Conservation (phyloP, 805 yeast species). For the Zygosaccharomyces rouxii region DNA sequence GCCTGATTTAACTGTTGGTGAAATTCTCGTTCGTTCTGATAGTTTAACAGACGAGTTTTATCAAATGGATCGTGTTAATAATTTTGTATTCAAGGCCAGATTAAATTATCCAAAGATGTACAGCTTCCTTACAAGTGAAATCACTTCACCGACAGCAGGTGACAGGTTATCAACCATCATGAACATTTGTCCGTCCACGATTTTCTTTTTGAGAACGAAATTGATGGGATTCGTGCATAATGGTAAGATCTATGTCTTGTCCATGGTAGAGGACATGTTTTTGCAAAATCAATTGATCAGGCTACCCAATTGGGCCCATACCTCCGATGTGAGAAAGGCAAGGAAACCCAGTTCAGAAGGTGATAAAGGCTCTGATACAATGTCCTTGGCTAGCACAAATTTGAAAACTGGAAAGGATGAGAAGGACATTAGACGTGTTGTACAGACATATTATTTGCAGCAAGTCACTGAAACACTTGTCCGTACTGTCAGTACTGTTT, state of each 20-base stretch:
- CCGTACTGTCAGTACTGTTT: slow-evolving; percentile 70
- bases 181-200: slow-evolving; percentile 27
- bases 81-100: slow-evolving; percentile 35
- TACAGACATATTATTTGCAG: slow-evolving; percentile 64
- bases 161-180: slow-evolving; percentile 29
- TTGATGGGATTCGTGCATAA: slow-evolving; percentile 80
- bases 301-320: slow-evolving; percentile 36
- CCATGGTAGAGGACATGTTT: slow-evolving; percentile 86
- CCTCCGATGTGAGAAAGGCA: slow-evolving; percentile 28
- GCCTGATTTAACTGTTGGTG: slow-evolving; percentile 80
- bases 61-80: slow-evolving; percentile 35
- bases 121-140: slow-evolving; percentile 9
- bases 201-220: slow-evolving; percentile 76
- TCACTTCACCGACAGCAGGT: slow-evolving; percentile 8
- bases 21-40: slow-evolving; percentile 95
- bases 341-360: slow-evolving; percentile 10
- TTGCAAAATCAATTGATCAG: slow-evolving; percentile 48
- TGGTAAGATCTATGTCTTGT: slow-evolving; percentile 84
- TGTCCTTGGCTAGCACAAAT: slow-evolving; percentile 1
- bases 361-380: neutral
- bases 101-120: slow-evolving; percentile 32
- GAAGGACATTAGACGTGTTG: slow-evolving; percentile 19
- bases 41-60: slow-evolving; percentile 60
- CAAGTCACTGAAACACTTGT: slow-evolving; percentile 84
- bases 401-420: neutral